Conservation (phyloP, 2,329 filamentous ascomycete genomes). For the Talaromyces marneffei region DNA sequence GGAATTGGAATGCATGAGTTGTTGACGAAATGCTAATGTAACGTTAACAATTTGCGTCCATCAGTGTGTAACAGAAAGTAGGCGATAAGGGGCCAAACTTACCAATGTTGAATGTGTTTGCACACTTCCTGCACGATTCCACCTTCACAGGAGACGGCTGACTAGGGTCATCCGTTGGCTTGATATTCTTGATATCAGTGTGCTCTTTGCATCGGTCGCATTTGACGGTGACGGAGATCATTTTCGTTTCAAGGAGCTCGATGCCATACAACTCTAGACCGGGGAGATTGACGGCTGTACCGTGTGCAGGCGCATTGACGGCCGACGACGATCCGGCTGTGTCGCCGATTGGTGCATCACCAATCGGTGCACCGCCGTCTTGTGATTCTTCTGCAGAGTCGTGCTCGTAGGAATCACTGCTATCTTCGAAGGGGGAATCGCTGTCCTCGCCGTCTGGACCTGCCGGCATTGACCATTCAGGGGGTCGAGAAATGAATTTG, state of each 20-base stretch:
- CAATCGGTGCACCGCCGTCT: conserved; percentile 35
- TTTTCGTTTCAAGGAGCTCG: conserved; percentile 64
- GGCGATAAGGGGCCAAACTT: not conserved
- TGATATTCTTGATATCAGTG: conserved; percentile 63
- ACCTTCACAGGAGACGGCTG: conserved; percentile 37
- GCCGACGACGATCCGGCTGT: conserved; percentile 16
- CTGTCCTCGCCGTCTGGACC: conserved; percentile 28
- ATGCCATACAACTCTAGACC: conserved; percentile 70
- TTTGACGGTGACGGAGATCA: conserved; percentile 65
- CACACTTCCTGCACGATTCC: conserved; percentile 52
- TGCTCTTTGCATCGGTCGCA: conserved; percentile 72
- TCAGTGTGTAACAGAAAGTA: not conserved
- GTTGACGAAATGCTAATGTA: conserved; percentile 52
- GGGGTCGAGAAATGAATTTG: conserved; percentile 66
- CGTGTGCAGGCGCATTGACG: conserved; percentile 52
- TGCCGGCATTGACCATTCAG: conserved; percentile 59
- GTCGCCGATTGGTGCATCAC: conserved; percentile 30
- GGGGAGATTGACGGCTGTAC: conserved; percentile 74
- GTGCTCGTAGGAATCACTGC: conserved; percentile 34
- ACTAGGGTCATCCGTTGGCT: conserved; percentile 45
- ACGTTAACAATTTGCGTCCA: not conserved
- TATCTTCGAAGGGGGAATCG: conserved; percentile 21
- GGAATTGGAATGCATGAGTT: conserved; percentile 67
- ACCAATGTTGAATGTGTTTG: conserved; percentile 45
- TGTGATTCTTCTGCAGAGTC: conserved; percentile 44